A percentile compares a stretch with the other conserved stretches of the same genome.
These are phyloP conservation scores for Sporisorium reilianum DNA, from an alignment of 1,284 basidiomycete species.

Conservation along the genomic window DNA sequence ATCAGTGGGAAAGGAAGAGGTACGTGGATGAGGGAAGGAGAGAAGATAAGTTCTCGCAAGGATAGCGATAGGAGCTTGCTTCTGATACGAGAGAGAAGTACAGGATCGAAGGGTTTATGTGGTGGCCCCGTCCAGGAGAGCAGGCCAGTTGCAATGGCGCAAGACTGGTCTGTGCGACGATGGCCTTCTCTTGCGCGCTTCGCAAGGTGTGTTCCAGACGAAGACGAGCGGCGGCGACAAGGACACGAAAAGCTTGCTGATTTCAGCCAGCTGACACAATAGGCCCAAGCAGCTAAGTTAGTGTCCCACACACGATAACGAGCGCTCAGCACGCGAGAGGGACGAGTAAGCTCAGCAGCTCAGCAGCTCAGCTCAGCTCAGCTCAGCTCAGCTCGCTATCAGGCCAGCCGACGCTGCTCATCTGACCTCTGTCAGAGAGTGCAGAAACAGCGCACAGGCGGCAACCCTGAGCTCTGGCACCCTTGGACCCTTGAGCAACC, in stretches of 20 bases:
- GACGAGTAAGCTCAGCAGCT: too few relatives aligned
- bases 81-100: too few relatives aligned
- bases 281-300: not conserved
- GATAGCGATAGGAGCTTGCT: not conserved
- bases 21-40: not conserved
- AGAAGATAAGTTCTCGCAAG: not conserved
- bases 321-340: not conserved
- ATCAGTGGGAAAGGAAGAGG: not conserved
- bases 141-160: too few relatives aligned
- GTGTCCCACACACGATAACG: not conserved
- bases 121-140: too few relatives aligned
- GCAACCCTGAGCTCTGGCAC: not conserved
- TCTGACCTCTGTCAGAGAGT: not conserved
- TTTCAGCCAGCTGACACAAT: not conserved
- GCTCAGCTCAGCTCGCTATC: conserved; percentile 3
- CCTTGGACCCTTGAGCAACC: not conserved
- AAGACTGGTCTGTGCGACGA: too few relatives aligned
- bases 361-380: conserved; percentile 5
- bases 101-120: too few relatives aligned
- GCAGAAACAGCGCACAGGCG: too few relatives aligned
- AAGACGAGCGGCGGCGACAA: too few relatives aligned
- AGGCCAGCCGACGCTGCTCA: not conserved
- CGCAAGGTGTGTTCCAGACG: too few relatives aligned
- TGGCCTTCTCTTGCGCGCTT: too few relatives aligned
- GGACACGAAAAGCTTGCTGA: too few relatives aligned